Base-by-base conservation (phyloP, 768 basidiomycete species). In the Paxillus ammoniavirescens region DNA sequence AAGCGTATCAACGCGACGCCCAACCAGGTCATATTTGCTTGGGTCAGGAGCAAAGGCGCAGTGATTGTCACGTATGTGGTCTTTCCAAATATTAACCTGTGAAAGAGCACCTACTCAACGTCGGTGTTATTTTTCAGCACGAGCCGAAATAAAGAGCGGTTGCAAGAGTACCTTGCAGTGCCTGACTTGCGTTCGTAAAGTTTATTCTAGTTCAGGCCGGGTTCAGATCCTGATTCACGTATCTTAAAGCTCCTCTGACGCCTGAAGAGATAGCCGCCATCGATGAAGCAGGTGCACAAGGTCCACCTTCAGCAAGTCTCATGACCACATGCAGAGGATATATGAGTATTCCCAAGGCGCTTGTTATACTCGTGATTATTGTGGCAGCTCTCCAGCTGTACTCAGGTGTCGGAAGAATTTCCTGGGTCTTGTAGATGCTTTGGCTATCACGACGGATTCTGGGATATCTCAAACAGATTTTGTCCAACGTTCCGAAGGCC, bases 121-220 rank as follows among this genome's bases (percentile, higher is more conserved):
- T 18, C 33, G 23, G 28, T 26, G 26, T 30, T 43, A 5, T 10
- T 26, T 8, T 40, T 8, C 41, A 86, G 85, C 6, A 89, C 86
- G 15, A 84, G 82, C 51, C 79, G 79, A 1, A 86, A 65, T 49
- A 80, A 78, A 54, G 72, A 80, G 41, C 83, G 83, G 47, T 73
- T 91, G 38, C 68, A 82, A 59, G 82, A 88, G 58, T 91, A 91
- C 62, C 72, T 90, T 40, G 82, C 73, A 2, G 81, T 82, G 7
- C 83, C 77, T 3, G 85, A 91, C 54, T 72, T 84, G 8, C 72
- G 78, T 79, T 53, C 37, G 74, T 70, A 12, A 26, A 30, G 10
- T 31, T 44, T 2, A 33, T 18, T 18, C 18, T 13, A 30, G 15
- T 4, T 4, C 26, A 26, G 13, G 26, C 0, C 7, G 8, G 6